Evolutionary conservation across 768 basidiomycete genomes (phyloP), one percentile per base, ranked within the genome.

Genomic region (Suillus subluteus): DNA sequence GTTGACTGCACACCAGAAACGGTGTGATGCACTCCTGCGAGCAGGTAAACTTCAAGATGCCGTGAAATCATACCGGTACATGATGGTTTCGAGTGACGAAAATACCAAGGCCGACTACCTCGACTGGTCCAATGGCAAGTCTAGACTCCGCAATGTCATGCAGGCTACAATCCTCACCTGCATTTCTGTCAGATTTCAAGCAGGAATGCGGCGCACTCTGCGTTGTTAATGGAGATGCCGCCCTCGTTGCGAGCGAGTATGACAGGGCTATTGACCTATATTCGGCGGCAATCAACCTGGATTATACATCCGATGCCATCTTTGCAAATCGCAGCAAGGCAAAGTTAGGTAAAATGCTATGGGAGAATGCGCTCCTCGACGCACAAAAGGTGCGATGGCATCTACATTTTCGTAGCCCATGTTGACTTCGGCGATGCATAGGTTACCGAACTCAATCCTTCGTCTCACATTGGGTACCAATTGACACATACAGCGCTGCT

Each of bases 301-400:
- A 23, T n/a, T 23, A 2, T 50, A 13, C n/a, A 23, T 23, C n/a
- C 12, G n/a, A 50, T 12, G n/a, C 6, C 1, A 3, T 50, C 48
- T 50, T 50, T 50, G 48, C 48, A 50, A 50, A 23, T n/a, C 23
- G 48, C 48, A 50, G 48, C n/a, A 5, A 50, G 48, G 48, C 48
- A 23, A 50, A 23, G 12, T n/a, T 23, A 6, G 13, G 12, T 2
- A 23, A 50, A 50, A 50, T 50, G 48, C 6, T 23, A 23, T 50
- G 48, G 48, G 23, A 50, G 12, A n/a, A 50, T 12, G 48, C 48
- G 12, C 48, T 50, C 11, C 48, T 50, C 23, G 23, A 50, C 12
- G 48, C 48, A 5, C 6, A 23, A 0, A 50, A 50, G 48, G 48
- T 50, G 48, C 13, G 48, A 13, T 23, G n/a, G 13, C 23, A 23